Percentiles rank a stretch among this genome's conserved stretches.
These are phyloP conservation scores for Stromatinia cepivora DNA, from an alignment of 2,329 filamentous ascomycete species.

Conservation along the genomic window DNA sequence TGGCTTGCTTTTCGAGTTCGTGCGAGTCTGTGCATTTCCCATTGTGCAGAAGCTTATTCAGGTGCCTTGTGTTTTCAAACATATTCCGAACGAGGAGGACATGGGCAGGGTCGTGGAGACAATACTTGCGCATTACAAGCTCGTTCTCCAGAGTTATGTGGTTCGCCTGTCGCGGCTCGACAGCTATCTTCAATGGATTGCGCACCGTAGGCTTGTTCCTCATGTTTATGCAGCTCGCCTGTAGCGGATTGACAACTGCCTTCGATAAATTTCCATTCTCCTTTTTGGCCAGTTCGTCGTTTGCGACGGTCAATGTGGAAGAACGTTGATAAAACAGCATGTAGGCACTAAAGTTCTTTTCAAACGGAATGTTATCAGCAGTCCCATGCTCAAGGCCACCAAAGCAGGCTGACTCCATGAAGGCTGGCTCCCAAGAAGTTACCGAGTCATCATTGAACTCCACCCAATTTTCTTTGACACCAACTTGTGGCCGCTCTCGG, in stretches of 20 bases:
- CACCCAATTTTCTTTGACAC: conserved; percentile 63
- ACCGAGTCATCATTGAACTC: conserved; percentile 95
- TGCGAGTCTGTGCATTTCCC: conserved; percentile 53
- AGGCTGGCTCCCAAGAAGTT: conserved; percentile 68
- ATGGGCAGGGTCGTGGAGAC: conserved; percentile 73
- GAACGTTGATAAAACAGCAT: conserved; percentile 96
- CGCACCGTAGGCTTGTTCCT: conserved; percentile 39
- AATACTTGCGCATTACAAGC: conserved; percentile 71
- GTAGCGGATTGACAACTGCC: neutral
- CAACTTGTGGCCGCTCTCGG: conserved; percentile 67
- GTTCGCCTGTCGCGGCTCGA: conserved; percentile 51
- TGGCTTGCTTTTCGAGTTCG: conserved; percentile 49
- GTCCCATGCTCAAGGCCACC: conserved; percentile 63
- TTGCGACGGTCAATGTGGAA: conserved; percentile 59
- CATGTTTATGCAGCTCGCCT: neutral
- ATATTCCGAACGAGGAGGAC: conserved; percentile 64
- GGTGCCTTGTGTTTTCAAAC: conserved; percentile 55
- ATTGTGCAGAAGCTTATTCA: conserved; percentile 49
- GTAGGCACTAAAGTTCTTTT: conserved; percentile 85
- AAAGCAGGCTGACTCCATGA: conserved; percentile 76
- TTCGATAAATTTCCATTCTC: neutral
- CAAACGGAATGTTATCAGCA: conserved; percentile 52
- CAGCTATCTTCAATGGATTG: conserved; percentile 48
- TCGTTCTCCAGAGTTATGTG: conserved; percentile 73
- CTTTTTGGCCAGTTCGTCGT: conserved; percentile 45